Percentiles rank a stretch among this genome's conserved stretches.
Conservation (phyloP, 2,329 filamentous ascomycete genomes). For the Ceratocystis variospora region DNA sequence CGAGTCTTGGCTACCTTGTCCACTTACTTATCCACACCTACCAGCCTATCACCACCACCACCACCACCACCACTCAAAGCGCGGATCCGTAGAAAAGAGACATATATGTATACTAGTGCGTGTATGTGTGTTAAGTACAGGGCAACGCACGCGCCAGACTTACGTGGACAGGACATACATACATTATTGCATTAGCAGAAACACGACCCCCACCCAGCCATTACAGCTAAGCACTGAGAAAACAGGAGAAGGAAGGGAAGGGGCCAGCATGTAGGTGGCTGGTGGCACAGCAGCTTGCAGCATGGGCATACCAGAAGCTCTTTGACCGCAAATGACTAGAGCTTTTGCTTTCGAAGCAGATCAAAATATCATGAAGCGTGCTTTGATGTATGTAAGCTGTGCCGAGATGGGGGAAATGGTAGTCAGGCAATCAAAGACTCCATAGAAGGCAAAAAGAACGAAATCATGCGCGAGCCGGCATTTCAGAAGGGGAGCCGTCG, state of each 20-base stretch:
- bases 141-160: background rate
- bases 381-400: background rate
- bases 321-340: too few species aligned
- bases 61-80: too few species aligned
- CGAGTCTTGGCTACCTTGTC: too few species aligned
- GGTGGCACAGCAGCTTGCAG: background rate
- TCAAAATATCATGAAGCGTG: background rate
- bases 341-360: too few species aligned
- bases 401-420: too few species aligned
- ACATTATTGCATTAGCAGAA: background rate
- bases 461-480: background rate
- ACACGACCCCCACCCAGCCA: background rate
- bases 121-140: background rate
- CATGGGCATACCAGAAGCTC: background rate
- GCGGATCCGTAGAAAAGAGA: background rate
- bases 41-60: too few species aligned
- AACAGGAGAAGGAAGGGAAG: background rate
- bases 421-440: too few species aligned
- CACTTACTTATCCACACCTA: too few species aligned
- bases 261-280: background rate
- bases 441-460: background rate
- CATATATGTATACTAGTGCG: background rate
- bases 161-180: background rate
- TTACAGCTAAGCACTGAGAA: background rate
- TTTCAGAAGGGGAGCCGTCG: slow-evolving; percentile 1